These are phyloP conservation scores for Trichoderma afroharzianum DNA, from an alignment of 2,329 filamentous ascomycete species.

Conservation along the genomic window DNA sequence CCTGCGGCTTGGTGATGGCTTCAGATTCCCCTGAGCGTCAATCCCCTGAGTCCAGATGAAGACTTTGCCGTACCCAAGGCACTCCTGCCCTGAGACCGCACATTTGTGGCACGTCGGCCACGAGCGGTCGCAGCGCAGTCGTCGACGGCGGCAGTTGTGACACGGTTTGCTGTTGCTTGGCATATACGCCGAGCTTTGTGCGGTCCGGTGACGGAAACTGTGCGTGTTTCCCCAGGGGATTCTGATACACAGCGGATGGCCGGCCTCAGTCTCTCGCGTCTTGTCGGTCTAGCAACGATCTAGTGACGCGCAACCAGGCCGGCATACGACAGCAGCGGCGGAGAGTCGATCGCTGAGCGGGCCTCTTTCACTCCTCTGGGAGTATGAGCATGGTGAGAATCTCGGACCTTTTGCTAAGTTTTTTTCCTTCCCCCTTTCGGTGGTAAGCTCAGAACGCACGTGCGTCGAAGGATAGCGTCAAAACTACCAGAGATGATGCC, in stretches of 20 bases:
- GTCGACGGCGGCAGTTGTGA: conserved; percentile 20
- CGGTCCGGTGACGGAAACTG: conserved; percentile 1
- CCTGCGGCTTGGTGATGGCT: conserved; percentile 28
- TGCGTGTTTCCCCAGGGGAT: not conserved
- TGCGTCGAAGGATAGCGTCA: not conserved
- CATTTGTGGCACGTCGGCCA: conserved; percentile 59
- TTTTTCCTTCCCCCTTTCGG: not conserved
- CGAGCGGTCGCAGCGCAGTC: conserved; percentile 60
- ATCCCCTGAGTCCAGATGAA: conserved; percentile 57
- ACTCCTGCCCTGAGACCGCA: conserved; percentile 50
- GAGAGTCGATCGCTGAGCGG: conserved; percentile 14
- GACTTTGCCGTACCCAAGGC: conserved; percentile 59
- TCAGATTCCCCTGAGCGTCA: conserved; percentile 46
- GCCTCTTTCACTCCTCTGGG: conserved; percentile 6
- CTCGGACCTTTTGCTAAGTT: not conserved
- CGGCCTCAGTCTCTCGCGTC: conserved; percentile 4
- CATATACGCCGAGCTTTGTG: conserved; percentile 30
- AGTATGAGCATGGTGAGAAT: conserved; percentile 17
- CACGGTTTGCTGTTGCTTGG: conserved; percentile 23
- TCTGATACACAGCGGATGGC: not conserved
- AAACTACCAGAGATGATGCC: conserved; percentile 2
- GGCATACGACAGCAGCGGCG: conserved; percentile 1
- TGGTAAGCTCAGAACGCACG: not conserved
- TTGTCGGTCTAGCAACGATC: conserved; percentile 11
- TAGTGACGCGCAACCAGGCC: conserved; percentile 14